Conservation (phyloP, 129 eudicot genomes). For the Sambucus nigra region DNA sequence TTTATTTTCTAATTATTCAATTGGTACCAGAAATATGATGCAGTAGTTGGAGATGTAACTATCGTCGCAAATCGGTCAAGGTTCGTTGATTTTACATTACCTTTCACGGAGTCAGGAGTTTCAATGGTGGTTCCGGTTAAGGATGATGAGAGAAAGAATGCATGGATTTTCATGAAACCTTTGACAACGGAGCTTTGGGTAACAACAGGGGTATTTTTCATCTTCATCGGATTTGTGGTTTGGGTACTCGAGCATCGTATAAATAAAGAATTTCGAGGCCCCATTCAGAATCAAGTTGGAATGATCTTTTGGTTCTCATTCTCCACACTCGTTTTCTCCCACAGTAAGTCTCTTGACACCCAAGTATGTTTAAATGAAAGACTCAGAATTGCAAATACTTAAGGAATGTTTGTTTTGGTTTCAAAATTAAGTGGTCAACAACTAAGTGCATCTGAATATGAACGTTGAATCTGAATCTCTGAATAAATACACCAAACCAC, state of each 20-base stretch:
- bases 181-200: conserved; percentile 36
- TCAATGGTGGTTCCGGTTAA: conserved; percentile 28
- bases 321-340: conserved; percentile 55
- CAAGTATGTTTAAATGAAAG: too few relatives aligned
- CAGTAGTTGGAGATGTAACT: conserved; percentile 45
- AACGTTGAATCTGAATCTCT: too few relatives aligned
- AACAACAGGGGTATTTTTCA: conserved; percentile 34
- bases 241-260: conserved; percentile 48
- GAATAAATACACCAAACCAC: too few relatives aligned
- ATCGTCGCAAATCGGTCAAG: conserved; percentile 33
- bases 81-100: conserved; percentile 46
- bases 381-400: too few relatives aligned
- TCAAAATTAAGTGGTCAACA: too few relatives aligned
- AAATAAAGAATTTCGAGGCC: conserved; percentile 47
- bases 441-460: too few relatives aligned
- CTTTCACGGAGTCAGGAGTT: conserved; percentile 47
- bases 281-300: conserved; percentile 37
- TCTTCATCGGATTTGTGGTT: conserved; percentile 44
- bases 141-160: conserved; percentile 26
- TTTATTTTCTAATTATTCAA: neutral
- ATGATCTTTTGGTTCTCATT: conserved; percentile 54
- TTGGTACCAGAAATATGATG: conserved; percentile 29
- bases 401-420: too few relatives aligned
- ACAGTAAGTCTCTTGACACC: conserved; percentile 36
- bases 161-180: conserved; percentile 55